phyloP scores from a whole-genome alignment of 2,329 filamentous ascomycete species.

The Emericellopsis cladophorae region DNA sequence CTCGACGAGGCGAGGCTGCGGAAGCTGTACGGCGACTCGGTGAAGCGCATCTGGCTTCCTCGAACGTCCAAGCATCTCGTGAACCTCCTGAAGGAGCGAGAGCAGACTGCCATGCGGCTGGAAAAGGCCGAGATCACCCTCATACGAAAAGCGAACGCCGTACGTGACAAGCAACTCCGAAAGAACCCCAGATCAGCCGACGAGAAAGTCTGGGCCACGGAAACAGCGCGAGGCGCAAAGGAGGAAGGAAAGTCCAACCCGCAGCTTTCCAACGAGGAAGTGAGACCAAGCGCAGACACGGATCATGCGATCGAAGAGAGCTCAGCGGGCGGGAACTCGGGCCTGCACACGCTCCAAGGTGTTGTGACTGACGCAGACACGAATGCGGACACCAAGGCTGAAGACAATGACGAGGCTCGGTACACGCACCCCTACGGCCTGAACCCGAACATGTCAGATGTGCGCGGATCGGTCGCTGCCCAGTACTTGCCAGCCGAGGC shows the following conservation, averaged over 20 bases:
- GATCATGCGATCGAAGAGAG: neutral
- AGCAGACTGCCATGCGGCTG: constrained; percentile 67
- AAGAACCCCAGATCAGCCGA: neutral
- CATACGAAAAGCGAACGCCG: constrained; percentile 65
- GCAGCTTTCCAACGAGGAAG: neutral
- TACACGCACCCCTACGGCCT: constrained; percentile 25
- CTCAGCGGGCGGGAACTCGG: neutral
- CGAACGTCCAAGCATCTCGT: constrained; percentile 67
- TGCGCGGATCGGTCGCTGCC: constrained; percentile 45
- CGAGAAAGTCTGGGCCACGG: neutral
- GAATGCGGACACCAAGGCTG: constrained; percentile 6
- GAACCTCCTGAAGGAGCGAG: constrained; percentile 68
- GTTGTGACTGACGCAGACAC: neutral
- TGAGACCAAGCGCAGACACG: neutral
- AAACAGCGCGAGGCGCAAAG: neutral
- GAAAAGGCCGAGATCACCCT: constrained; percentile 81
- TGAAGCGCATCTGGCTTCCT: constrained; percentile 75
- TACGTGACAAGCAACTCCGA: constrained; percentile 42
- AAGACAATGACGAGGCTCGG: constrained; percentile 13
- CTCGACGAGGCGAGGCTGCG: constrained; percentile 65
- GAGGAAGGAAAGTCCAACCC: neutral
- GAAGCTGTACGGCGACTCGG: constrained; percentile 68
- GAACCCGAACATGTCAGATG: constrained; percentile 20
- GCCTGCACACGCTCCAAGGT: neutral
- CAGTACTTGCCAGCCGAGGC: constrained; percentile 64